phyloP scores from a whole-genome alignment of 805 yeast genomes.

The Wickerhamomyces bisporus region DNA sequence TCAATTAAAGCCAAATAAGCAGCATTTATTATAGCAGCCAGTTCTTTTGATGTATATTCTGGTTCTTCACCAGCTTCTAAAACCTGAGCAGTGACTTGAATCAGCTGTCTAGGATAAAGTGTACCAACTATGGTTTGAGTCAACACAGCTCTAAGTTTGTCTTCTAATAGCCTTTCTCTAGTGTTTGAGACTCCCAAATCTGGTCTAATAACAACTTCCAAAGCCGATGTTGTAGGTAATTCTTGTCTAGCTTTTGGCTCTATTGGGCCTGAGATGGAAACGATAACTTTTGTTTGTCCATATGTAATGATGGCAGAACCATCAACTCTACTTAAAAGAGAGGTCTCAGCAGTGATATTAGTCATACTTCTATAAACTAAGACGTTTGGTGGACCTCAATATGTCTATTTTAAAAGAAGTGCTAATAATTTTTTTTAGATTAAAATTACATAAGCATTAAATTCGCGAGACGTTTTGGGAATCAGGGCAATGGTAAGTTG shows the following conservation, averaged over 20 bases:
- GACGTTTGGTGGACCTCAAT: no score
- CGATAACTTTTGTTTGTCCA: conserved; percentile 54
- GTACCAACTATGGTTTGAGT: conserved; percentile 54
- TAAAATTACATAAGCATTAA: no score
- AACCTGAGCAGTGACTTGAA: conserved; percentile 65
- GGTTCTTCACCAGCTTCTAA: conserved; percentile 46
- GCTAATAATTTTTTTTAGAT: no score
- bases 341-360: conserved; percentile 11
- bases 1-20: conserved; percentile 71
- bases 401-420: no score
- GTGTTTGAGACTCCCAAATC: conserved; percentile 68
- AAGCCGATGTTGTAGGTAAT: conserved; percentile 66
- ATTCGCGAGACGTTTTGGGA: no score
- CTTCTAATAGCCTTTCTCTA: conserved; percentile 73
- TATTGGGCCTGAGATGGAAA: conserved; percentile 87
- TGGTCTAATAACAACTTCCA: conserved; percentile 79
- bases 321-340: conserved; percentile 54
- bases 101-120: conserved; percentile 72
- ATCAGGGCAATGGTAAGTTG: no score
- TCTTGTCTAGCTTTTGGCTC: conserved; percentile 83
- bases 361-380: background rate
- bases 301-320: conserved; percentile 65
- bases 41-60: conserved; percentile 23
- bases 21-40: conserved; percentile 49
- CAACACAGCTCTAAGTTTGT: conserved; percentile 57